Conservation (phyloP, 495 filamentous ascomycete genomes). For the Podospora comata region DNA sequence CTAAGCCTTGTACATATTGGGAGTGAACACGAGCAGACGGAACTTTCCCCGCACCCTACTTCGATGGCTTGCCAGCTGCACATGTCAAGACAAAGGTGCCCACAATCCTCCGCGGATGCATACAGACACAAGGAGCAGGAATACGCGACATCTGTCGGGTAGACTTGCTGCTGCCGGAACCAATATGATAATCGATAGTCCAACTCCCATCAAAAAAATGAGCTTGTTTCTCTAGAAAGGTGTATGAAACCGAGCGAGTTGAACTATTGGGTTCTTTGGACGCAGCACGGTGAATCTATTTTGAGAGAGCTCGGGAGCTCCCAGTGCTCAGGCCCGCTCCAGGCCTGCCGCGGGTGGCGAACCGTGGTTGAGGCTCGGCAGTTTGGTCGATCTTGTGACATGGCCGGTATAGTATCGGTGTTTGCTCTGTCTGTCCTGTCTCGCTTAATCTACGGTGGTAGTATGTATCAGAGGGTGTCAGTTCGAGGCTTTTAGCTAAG, state of each 20-base stretch:
- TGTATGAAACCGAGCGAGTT: not conserved
- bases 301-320: not conserved
- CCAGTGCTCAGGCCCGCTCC: not conserved
- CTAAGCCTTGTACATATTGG: constrained; percentile 4
- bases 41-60: constrained; percentile 4
- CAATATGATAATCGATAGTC: not conserved
- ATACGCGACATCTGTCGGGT: not conserved
- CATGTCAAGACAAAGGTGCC: too few relatives aligned
- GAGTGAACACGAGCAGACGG: not conserved
- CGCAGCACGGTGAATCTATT: not conserved
- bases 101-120: not conserved
- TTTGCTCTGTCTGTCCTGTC: too few relatives aligned
- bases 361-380: not conserved
- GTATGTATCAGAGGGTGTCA: too few relatives aligned
- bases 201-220: not conserved
- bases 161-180: not conserved
- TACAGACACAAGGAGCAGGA: not conserved
- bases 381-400: not conserved
- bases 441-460: too few relatives aligned
- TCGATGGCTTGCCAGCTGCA: not conserved
- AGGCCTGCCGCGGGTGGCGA: not conserved
- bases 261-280: not conserved
- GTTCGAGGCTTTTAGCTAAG: too few relatives aligned
- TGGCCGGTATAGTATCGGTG: not conserved
- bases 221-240: not conserved